These are phyloP conservation scores for Rosa hybrid DNA, from an alignment of 331 rosid species.

Conservation along the genomic window DNA sequence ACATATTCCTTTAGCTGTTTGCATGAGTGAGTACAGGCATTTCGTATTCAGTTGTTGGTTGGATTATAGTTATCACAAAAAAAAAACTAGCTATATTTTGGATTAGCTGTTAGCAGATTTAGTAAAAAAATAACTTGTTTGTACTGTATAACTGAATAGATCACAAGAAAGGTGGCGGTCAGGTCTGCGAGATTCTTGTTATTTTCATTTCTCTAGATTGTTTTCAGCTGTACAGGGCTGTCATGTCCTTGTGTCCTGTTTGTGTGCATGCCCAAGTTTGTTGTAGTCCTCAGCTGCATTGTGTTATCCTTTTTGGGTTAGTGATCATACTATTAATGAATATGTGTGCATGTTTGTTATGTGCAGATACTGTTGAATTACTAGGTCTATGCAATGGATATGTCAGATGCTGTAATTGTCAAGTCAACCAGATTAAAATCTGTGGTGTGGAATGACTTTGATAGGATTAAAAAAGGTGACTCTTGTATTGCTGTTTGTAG, in stretches of 20 bases:
- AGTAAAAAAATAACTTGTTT: neutral
- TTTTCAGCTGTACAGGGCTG: neutral
- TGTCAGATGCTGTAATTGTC: slow-evolving; percentile 83
- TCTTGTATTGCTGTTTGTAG: slow-evolving; percentile 88
- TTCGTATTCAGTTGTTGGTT: neutral
- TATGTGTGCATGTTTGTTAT: neutral
- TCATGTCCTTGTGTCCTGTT: neutral
- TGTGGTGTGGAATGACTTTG: slow-evolving; percentile 97
- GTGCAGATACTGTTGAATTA: slow-evolving; percentile 37
- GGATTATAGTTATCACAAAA: neutral
- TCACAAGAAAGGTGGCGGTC: neutral
- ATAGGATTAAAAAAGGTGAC: slow-evolving; percentile 92
- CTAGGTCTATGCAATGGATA: slow-evolving; percentile 74
- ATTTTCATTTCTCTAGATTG: neutral
- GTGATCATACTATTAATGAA: neutral
- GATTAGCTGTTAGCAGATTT: neutral
- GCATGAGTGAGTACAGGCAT: neutral
- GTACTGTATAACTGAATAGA: neutral
- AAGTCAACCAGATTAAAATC: slow-evolving; percentile 94
- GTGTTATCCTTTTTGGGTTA: neutral
- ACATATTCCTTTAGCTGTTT: neutral
- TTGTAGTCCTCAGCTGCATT: neutral
- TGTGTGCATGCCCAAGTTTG: slow-evolving; percentile 7
- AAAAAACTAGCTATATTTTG: neutral
- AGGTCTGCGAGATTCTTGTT: neutral